Evolutionary conservation across 768 basidiomycete species (phyloP).

Genomic region (Macrocybe gigantea): DNA sequence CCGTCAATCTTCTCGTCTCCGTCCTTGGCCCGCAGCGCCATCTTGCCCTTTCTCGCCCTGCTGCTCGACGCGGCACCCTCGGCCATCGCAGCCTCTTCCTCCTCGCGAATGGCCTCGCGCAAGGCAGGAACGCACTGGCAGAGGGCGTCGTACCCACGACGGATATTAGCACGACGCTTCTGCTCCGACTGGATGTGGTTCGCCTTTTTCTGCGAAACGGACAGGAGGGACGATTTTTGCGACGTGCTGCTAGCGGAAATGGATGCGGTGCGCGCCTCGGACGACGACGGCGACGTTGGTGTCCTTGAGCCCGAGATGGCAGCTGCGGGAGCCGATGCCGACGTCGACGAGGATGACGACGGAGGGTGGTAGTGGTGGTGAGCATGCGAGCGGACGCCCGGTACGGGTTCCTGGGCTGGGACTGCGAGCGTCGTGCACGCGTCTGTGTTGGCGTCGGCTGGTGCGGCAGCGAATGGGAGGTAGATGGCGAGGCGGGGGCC

Average conservation of each 20-base stretch:
- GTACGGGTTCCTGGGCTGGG: not conserved
- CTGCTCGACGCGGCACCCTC: conserved; percentile 16
- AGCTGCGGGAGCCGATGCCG: no score
- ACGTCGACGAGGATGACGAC: no score
- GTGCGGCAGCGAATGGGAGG: conserved; percentile 5
- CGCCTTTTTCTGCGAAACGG: conserved; percentile 83
- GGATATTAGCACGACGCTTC: conserved; percentile 88
- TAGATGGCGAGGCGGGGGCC: conserved; percentile 3
- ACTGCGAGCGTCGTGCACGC: not conserved
- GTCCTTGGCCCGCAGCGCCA: conserved; percentile 31
- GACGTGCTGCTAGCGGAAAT: conserved; percentile 13
- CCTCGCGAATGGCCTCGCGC: conserved; percentile 71
- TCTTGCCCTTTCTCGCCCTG: conserved; percentile 42
- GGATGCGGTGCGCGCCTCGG: conserved; percentile 11
- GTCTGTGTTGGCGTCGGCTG: not conserved
- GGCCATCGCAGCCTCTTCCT: conserved; percentile 48
- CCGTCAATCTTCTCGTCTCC: conserved; percentile 67
- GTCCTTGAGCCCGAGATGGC: no score
- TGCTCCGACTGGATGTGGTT: conserved; percentile 95
- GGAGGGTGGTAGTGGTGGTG: no score
- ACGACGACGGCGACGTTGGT: conserved; percentile 8
- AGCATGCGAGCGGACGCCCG: no score
- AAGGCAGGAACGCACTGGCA: conserved; percentile 81
- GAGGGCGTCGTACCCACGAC: conserved; percentile 82
- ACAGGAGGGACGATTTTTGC: conserved; percentile 49